Base-by-base conservation (phyloP, 495 filamentous ascomycete species). In the Viridothelium virens region DNA sequence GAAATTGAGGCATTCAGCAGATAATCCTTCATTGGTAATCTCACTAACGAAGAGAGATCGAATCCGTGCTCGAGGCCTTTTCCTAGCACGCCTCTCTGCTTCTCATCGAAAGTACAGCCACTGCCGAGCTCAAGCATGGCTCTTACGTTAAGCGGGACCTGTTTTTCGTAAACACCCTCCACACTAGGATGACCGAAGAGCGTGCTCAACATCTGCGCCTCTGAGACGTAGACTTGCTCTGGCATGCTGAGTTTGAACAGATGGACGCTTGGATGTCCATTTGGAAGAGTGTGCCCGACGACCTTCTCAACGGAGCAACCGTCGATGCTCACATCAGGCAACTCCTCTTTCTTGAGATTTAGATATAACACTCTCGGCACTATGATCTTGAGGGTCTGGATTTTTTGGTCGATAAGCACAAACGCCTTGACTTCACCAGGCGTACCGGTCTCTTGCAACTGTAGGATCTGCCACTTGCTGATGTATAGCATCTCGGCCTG, bases 141-240 rank as follows among this genome's bases (percentile, higher is more conserved):
- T 50, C 92, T 84, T 37, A 93, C 79, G 66, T 88, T 89, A 38
- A 96, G 79, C 9, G 95, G 91, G 3, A 99, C 81, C 67, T 96
- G 88, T 73, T 88, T 92, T 73, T 99, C 95, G 73, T 99, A 99
- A 16, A 97, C 89, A 36, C 95, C 94, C 74, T 99, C 94, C 4
- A 97, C 89, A 72, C 91, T 96, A 0, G 91, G 87, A 74, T 99
- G 94, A 68, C 93, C 89, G 78, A 96, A 91, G 14, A 97, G 80
- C 7, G 85, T 75, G 18, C 86, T 83, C 59, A 99, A 87, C 73
- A 94, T 93, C 59, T 91, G 85, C 0, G 87, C 79, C 71, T 97
- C 90, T 53, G 85, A 83, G 46, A 96, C 83, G 75, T 92, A 99
- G 2, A 88, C 82, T 53, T 94, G 89, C 74, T 99, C 94, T 0